Evolutionary conservation across 2,329 filamentous ascomycete species (phyloP).

Genomic region (Pseudophaeomoniella oleicola): DNA sequence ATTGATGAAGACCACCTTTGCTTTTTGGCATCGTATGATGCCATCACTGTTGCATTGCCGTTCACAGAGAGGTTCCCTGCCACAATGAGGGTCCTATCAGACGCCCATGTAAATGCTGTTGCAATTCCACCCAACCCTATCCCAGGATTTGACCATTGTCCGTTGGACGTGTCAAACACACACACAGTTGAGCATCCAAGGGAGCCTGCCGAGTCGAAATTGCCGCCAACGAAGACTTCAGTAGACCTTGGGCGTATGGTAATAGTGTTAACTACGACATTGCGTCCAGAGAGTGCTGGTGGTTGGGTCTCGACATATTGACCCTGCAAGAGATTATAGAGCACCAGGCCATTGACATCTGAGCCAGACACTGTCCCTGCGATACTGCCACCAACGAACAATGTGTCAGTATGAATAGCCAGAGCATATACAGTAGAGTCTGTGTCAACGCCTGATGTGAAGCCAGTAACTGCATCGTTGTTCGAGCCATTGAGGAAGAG

Average conservation of each 20-base stretch:
- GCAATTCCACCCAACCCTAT: constrained; percentile 57
- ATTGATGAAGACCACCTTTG: constrained; percentile 48
- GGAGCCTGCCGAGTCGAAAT: constrained; percentile 69
- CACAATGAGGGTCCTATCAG: constrained; percentile 55
- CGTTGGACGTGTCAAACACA: constrained; percentile 53
- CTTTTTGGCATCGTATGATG: constrained; percentile 54
- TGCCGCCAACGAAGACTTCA: constrained; percentile 74
- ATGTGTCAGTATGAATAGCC: constrained; percentile 47
- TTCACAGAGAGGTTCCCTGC: constrained; percentile 62
- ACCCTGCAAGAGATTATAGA: constrained; percentile 58
- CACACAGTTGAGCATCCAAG: constrained; percentile 74
- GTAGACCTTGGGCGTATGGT: constrained; percentile 52
- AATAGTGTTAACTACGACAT: constrained; percentile 63
- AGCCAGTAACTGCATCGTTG: constrained; percentile 50
- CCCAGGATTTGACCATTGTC: constrained; percentile 71
- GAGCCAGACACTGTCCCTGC: constrained; percentile 53
- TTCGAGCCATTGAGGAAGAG: constrained; percentile 68
- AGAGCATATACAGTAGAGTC: constrained; percentile 66
- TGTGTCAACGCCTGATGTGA: constrained; percentile 49
- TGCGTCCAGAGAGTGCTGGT: constrained; percentile 54
- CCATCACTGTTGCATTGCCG: constrained; percentile 51
- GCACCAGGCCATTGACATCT: constrained; percentile 57
- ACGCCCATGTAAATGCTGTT: constrained; percentile 61
- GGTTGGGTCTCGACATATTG: constrained; percentile 55
- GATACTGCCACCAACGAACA: constrained; percentile 74